Evolutionary conservation across 345 rosid species (phyloP), one percentile per base, ranked within the genome.

Genomic region (Populus euphratica): DNA sequence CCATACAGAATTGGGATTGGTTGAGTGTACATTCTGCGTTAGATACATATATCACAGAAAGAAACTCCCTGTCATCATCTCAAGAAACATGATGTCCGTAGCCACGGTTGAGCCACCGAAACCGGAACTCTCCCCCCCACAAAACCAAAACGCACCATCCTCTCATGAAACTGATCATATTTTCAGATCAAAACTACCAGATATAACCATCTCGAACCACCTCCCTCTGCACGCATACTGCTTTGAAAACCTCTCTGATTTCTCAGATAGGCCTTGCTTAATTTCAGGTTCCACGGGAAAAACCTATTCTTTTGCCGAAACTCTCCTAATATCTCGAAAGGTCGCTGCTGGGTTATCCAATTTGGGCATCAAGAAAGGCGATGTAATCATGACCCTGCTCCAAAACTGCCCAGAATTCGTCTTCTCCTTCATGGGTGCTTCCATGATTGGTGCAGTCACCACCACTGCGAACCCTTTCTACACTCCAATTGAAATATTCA

Each of bases 401-500:
- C 99, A 85, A 11, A 95, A 93, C 86, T 90, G 89, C 31, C 84
- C 96, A 0, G 97, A 93, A 68, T 95, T 95, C 70, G 96, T 91
- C 41, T 89, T 93, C 87, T 71, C 93, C 31, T 95, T 95, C 90
- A 83, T 95, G 83, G 99, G 91, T 16, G 94, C 98, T 41, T 95
- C 98, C 70, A 90, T 93, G 89, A 77, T 90, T 29, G 99, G 99
- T 5, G 99, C 96, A 0, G 72, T 92, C 77, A 77, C 92, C 71
- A 95, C 99, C 5, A 85, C 94, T 0, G 97, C 94, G 3, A 95
- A 95, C 62, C 99, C 99, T 8, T 95, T 95, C 83, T 95, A 87
- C 86, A 95, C 99, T 20, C 71, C 86, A 0, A 47, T 85, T 8
- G 99, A 95, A 81, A 83, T 93, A 41, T 72, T 82, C 86, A 95